Percentiles rank a stretch among this genome's conserved stretches.
Evolutionary conservation across 108 stramenopile genomes (phyloP).

Genomic region (Skeletonema grethae): DNA sequence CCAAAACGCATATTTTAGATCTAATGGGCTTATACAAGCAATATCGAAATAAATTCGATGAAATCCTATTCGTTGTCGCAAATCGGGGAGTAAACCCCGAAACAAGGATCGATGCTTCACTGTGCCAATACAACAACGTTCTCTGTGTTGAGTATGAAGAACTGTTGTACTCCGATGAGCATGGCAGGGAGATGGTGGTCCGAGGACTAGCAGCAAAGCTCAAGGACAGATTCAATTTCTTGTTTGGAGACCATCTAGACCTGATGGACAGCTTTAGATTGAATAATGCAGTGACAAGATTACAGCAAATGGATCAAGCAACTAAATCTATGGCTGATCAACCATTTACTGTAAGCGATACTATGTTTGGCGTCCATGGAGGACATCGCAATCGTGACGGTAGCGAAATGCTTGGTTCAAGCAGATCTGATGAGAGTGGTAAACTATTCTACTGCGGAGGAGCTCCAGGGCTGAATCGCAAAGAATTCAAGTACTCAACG

Average conservation of each 20-base stretch:
- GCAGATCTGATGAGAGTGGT: background rate
- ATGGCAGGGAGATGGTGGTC: conserved; percentile 24
- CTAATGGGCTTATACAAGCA: conserved; percentile 25
- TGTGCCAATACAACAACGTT: conserved; percentile 37
- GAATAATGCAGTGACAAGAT: conserved; percentile 15
- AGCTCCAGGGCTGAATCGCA: conserved; percentile 7
- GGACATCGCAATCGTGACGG: conserved; percentile 19
- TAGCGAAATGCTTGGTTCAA: background rate
- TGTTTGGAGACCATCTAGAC: conserved; percentile 25
- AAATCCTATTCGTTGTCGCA: conserved; percentile 31
- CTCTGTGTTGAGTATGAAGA: conserved; percentile 40
- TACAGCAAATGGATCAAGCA: conserved; percentile 34
- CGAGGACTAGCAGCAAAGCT: conserved; percentile 10
- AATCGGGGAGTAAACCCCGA: conserved; percentile 14
- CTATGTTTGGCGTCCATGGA: conserved; percentile 40
- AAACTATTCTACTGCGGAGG: conserved; percentile 45
- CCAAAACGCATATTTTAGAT: conserved; percentile 26
- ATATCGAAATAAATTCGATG: conserved; percentile 17
- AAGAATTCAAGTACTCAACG: conserved; percentile 27
- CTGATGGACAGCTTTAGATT: conserved; percentile 15
- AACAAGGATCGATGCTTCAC: conserved; percentile 14
- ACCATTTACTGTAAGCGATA: conserved; percentile 22
- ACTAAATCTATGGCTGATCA: conserved; percentile 13
- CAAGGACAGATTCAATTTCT: conserved; percentile 27
- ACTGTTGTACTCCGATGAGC: conserved; percentile 5